phyloP scores from a whole-genome alignment of 352 stramenopile genomes.

The Globisporangium paroecandrum region DNA sequence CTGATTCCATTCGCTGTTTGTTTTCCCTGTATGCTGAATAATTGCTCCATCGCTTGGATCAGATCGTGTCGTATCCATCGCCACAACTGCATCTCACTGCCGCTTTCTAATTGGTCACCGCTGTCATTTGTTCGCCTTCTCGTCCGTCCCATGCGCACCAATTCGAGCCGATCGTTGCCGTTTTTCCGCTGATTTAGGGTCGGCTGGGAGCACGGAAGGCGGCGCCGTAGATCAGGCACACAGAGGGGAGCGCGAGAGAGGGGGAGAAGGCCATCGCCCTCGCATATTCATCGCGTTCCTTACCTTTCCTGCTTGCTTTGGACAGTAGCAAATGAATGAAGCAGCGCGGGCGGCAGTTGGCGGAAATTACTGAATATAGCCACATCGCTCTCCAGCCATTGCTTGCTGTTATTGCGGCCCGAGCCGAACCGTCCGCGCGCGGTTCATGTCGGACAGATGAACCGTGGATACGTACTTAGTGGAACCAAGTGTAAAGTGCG shows the following conservation, averaged over 20 bases:
- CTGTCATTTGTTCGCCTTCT: not conserved
- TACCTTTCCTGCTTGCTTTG: conserved; percentile 81
- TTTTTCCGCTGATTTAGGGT: not conserved
- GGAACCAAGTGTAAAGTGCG: not conserved
- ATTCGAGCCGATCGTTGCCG: not conserved
- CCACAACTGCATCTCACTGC: not conserved
- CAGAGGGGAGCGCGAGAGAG: not conserved
- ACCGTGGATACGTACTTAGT: not conserved
- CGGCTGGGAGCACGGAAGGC: not conserved
- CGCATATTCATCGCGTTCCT: conserved; percentile 35
- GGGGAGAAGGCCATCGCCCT: not conserved
- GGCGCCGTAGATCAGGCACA: not conserved
- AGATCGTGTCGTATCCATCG: not conserved
- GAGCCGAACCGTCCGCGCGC: conserved; percentile 12
- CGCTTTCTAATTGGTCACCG: not conserved
- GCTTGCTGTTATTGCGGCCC: conserved; percentile 24
- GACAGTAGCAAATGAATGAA: conserved; percentile 80
- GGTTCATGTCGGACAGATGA: not conserved
- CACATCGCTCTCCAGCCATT: conserved; percentile 56
- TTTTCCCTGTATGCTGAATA: not conserved
- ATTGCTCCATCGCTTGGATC: not conserved
- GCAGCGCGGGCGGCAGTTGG: conserved; percentile 18
- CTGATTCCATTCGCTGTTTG: not conserved
- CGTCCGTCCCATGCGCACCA: not conserved
- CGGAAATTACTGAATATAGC: conserved; percentile 36